phyloP scores from a whole-genome alignment of 345 rosid species.

The Draba incana region DNA sequence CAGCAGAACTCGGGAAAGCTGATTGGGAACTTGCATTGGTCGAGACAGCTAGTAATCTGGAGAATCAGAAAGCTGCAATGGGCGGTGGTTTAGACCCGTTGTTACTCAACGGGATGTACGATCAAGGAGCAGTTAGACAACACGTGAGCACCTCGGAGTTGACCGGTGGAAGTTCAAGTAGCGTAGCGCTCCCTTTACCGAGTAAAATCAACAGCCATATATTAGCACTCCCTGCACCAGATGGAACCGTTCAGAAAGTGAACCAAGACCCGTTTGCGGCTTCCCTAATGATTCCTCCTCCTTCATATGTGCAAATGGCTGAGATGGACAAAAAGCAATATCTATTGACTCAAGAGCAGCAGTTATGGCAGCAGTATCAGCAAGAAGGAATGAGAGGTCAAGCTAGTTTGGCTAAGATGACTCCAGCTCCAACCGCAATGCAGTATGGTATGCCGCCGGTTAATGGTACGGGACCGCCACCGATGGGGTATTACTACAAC shows the following conservation, averaged over 20 bases:
- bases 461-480: slow-evolving; percentile 40
- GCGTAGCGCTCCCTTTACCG: slow-evolving; percentile 65
- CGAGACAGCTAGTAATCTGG: slow-evolving; percentile 75
- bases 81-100: slow-evolving; percentile 90
- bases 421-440: slow-evolving; percentile 46
- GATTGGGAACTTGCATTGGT: slow-evolving; percentile 97
- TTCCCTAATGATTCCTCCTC: slow-evolving; percentile 66
- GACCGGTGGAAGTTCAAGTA: slow-evolving; percentile 78
- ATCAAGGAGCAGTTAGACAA: slow-evolving; percentile 79
- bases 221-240: slow-evolving; percentile 82
- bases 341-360: slow-evolving; percentile 64
- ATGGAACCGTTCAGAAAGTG: slow-evolving; percentile 66
- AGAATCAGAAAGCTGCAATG: slow-evolving; percentile 66
- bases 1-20: slow-evolving; percentile 67
- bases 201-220: slow-evolving; percentile 55
- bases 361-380: slow-evolving; percentile 68
- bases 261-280: slow-evolving; percentile 84
- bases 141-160: slow-evolving; percentile 55
- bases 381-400: slow-evolving; percentile 80
- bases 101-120: slow-evolving; percentile 89
- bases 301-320: slow-evolving; percentile 79
- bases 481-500: slow-evolving; percentile 55
- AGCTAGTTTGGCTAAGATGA: slow-evolving; percentile 63
- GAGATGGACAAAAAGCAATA: slow-evolving; percentile 84
- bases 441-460: slow-evolving; percentile 72